Conservation (phyloP, 2,329 filamentous ascomycete species). For the Aureobasidium sp. region DNA sequence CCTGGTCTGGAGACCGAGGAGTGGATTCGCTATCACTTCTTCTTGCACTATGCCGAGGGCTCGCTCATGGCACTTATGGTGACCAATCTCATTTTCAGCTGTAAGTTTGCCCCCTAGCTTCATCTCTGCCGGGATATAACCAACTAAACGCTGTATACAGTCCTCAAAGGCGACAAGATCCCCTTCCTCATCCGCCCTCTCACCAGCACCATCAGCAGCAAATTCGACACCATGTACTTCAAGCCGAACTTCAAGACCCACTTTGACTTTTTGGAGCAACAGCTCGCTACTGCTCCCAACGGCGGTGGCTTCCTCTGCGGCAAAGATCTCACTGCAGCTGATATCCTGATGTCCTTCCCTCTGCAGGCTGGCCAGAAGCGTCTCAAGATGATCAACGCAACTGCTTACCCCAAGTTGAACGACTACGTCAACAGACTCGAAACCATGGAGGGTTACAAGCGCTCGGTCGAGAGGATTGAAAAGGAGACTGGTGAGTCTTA, state of each 20-base stretch:
- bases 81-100: conserved; percentile 54
- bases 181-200: conserved; percentile 66
- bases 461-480: conserved; percentile 44
- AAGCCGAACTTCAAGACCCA: conserved; percentile 42
- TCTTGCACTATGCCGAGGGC: conserved; percentile 80
- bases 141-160: not conserved
- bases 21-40: conserved; percentile 58
- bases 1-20: conserved; percentile 49
- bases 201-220: conserved; percentile 47
- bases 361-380: conserved; percentile 37
- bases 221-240: conserved; percentile 40
- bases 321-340: conserved; percentile 42
- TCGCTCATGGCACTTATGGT: conserved; percentile 69
- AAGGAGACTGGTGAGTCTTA: conserved; percentile 32
- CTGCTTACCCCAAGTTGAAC: conserved; percentile 41
- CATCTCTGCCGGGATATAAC: not conserved
- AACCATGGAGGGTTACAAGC: conserved; percentile 39
- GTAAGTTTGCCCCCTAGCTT: conserved; percentile 32
- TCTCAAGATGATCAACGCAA: conserved; percentile 33
- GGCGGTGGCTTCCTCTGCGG: conserved; percentile 47
- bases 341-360: conserved; percentile 48
- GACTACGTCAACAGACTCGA: conserved; percentile 42
- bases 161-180: conserved; percentile 30
- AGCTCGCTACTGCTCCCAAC: conserved; percentile 40
- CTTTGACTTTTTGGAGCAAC: conserved; percentile 45